Evolutionary conservation across 257 asterid genomes (phyloP), one percentile per base, ranked within the genome.

Genomic region (Nicotiana otophora): DNA sequence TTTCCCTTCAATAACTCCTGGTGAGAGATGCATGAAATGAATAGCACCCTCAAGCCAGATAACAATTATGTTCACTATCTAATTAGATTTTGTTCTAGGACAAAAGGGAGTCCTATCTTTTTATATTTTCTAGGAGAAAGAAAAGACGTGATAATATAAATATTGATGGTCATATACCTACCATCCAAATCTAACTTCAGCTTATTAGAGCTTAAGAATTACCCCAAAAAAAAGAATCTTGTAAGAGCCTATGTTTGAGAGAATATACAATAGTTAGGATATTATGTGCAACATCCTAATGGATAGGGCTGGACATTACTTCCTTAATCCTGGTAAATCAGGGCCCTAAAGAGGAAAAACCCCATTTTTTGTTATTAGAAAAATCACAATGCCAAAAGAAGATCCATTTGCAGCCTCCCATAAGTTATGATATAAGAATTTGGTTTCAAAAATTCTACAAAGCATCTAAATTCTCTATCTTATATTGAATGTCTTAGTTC

Each of bases 161-260:
- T 53, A 51, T 51, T 26, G 46, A 75, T 26, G 63, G 62, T 51
- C 80, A 51, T 26, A 75, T 23, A 75, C 80, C 80, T 48, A 26
- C 42, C 80, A 51, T 51, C 63, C 51, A 75, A 74, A 48, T 74
- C 60, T 63, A 72, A 72, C 36, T 72, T 72, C 60, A 72, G 30
- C 60, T 72, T 72, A 72, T 72, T 72, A 39, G 57, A 69, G 78
- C 60, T 19, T 23, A 46, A 46, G 78, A 69, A 10, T 10, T 20
- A 48, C 23, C 12, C 23, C 26, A 23, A 14, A 20, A 74, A 26
- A 26, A 33, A 23, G 58, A 12, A 48, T 72, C 79, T 72, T n/a
- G 7, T 5, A 74, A 48, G 80, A 75, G 28, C 0, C 42, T 15
- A 75, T 11, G 15, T 51, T 75, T 75, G 80, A 5, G 42, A 75